Evolutionary conservation across 257 asterid genomes (phyloP).

Genomic region (Galeopsis tetrahit): DNA sequence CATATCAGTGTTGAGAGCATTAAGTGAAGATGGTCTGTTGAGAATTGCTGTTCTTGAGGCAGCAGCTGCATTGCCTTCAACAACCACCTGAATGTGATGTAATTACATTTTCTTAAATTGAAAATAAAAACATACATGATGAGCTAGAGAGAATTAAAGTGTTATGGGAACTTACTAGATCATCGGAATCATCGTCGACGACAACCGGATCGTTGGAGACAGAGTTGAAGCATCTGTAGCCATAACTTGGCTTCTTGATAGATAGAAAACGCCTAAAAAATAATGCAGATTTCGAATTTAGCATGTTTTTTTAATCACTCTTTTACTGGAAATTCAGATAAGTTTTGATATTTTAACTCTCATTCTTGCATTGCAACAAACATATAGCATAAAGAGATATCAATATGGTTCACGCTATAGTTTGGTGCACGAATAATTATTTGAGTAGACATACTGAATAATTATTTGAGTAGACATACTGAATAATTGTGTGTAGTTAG

Average conservation of each 20-base stretch:
- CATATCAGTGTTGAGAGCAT: constrained; percentile 55
- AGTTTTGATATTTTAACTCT: not conserved
- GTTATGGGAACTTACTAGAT: constrained; percentile 39
- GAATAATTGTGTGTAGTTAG: too few species aligned
- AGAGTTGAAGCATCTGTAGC: constrained; percentile 38
- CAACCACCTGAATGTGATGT: constrained; percentile 47
- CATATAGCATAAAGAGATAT: not conserved
- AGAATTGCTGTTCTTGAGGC: constrained; percentile 65
- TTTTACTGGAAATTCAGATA: not conserved
- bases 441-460: not conserved
- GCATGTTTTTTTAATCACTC: not conserved
- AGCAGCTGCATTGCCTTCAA: constrained; percentile 46
- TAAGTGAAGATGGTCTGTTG: constrained; percentile 60
- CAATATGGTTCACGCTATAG: not conserved
- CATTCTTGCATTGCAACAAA: not conserved
- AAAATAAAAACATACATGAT: not conserved
- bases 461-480: not conserved
- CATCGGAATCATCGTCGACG: constrained; percentile 37
- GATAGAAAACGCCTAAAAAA: constrained; percentile 33
- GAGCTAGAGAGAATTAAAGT: not conserved
- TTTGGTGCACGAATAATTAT: not conserved
- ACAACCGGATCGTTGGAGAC: constrained; percentile 35
- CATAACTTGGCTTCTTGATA: constrained; percentile 20
- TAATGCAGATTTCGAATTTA: constrained; percentile 30
- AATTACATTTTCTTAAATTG: not conserved